Base-by-base conservation (phyloP, 768 basidiomycete genomes). In the Nevesoporus exiguus region DNA sequence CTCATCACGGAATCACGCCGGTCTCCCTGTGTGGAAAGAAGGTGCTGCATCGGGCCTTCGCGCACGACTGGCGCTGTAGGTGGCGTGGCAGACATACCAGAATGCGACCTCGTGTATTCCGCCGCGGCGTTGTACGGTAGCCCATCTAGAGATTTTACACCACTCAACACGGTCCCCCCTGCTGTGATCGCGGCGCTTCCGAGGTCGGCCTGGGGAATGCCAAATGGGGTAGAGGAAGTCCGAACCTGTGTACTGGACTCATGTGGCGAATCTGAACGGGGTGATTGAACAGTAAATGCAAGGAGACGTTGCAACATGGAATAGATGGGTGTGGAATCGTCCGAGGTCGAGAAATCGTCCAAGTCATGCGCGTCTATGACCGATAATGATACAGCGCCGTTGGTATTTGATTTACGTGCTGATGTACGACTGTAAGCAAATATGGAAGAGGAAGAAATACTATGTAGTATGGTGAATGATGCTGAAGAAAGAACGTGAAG, bases 111-210 rank as follows among this genome's bases (percentile, higher is more conserved):
- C 15, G 80, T 80, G 51, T 74, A 76, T 47, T 73, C 61, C 24
- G 68, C 33, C 17, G 75, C 77, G 36, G 81, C 82, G 17, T 75
- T 75, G 31, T 78, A 75, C 1, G 85, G 86, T 61, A 83, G 41
- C 21, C 49, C 49, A 6, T 29, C 39, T 21, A 49, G 64, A 7
- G 79, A 78, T 63, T 80, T 79, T 77, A 88, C 79, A 19, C 85
- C 84, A 59, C 76, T 83, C 53, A 86, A 68, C 10, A 89, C 76
- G 22, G 75, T 80, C 30, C 48, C 84, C 21, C 85, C 84, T 2
- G 84, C 79, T 58, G 76, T 82, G 50, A 80, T 60, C 7, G 85
- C 84, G 11, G 83, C 76, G 55, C 67, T 76, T 17, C 83, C 81
- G 1, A 84, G 57, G 41, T 84, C 82, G 3, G 75, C 74, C 54